Percentiles rank a stretch among this genome's conserved stretches.
Evolutionary conservation across 2,329 filamentous ascomycete species (phyloP).

Genomic region (Microdochium nivale): DNA sequence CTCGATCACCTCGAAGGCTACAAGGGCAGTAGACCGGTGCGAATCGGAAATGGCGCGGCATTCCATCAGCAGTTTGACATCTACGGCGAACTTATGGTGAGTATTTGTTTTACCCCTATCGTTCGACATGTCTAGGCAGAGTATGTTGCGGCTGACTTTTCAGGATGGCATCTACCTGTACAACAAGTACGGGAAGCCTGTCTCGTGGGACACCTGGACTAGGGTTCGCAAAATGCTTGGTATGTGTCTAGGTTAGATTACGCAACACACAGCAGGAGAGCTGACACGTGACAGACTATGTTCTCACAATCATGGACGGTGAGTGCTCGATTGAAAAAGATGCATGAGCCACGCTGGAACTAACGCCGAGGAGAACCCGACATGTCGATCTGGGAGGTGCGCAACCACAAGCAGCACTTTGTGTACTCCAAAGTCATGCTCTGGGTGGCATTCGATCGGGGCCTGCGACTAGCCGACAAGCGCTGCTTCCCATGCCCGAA

Average conservation of each 20-base stretch:
- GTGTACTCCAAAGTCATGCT: conserved; percentile 78
- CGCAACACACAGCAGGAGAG: not conserved
- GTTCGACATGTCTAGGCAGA: conserved; percentile 61
- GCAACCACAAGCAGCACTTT: conserved; percentile 68
- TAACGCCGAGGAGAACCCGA: conserved; percentile 43
- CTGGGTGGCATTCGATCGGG: conserved; percentile 74
- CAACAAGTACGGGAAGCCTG: conserved; percentile 71
- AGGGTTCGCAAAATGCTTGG: conserved; percentile 58
- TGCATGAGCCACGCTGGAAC: not conserved
- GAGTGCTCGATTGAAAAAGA: conserved; percentile 8
- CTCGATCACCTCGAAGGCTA: conserved; percentile 66
- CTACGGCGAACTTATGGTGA: conserved; percentile 68
- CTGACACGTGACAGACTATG: conserved; percentile 44
- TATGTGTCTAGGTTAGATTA: conserved; percentile 14
- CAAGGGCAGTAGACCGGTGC: conserved; percentile 59
- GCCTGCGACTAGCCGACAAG: conserved; percentile 65
- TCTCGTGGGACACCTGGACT: conserved; percentile 70
- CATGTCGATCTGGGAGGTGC: conserved; percentile 80
- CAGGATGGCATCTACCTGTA: not conserved
- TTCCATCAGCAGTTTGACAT: conserved; percentile 73
- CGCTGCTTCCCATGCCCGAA: conserved; percentile 68
- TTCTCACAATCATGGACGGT: conserved; percentile 57
- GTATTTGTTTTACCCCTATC: conserved; percentile 59
- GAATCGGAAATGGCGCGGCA: conserved; percentile 70
- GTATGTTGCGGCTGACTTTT: not conserved